phyloP scores from a whole-genome alignment of 495 filamentous ascomycete species.

The Neurospora sp. region DNA sequence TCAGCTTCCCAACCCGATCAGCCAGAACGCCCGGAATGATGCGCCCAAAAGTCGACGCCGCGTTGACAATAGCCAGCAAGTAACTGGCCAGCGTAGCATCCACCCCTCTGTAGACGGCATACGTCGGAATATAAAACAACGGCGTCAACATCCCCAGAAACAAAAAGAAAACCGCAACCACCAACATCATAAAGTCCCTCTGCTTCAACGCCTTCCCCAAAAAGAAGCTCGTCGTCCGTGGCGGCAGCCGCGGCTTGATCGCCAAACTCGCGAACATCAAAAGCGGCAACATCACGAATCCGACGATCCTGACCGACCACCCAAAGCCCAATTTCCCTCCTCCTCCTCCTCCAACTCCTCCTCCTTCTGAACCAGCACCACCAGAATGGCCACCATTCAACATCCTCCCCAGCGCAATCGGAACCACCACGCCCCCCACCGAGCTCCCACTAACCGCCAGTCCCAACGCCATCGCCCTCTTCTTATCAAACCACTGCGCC shows the following conservation, averaged over 20 bases:
- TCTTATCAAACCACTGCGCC: slow-evolving; percentile 44
- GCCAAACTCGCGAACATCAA: slow-evolving; percentile 31
- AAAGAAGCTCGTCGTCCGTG: slow-evolving; percentile 32
- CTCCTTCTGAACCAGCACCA: background rate
- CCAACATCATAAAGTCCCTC: slow-evolving; percentile 24
- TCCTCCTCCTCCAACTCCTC: background rate
- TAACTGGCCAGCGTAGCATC: slow-evolving; percentile 38
- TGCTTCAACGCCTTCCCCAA: slow-evolving; percentile 32
- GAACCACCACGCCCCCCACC: slow-evolving; percentile 46
- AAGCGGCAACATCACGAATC: slow-evolving; percentile 44
- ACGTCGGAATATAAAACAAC: slow-evolving; percentile 46
- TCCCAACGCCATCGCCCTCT: slow-evolving; percentile 44
- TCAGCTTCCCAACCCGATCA: slow-evolving; percentile 44
- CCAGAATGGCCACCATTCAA: slow-evolving; percentile 14
- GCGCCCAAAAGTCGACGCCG: slow-evolving; percentile 44
- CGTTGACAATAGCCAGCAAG: slow-evolving; percentile 44
- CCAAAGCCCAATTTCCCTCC: slow-evolving; percentile 38
- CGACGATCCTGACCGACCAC: slow-evolving; percentile 50
- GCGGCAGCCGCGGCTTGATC: slow-evolving; percentile 36
- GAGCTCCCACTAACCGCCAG: slow-evolving; percentile 46
- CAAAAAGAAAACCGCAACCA: slow-evolving; percentile 31
- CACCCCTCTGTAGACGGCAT: slow-evolving; percentile 40
- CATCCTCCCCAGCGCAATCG: slow-evolving; percentile 33
- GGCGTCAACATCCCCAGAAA: slow-evolving; percentile 46
- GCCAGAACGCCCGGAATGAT: slow-evolving; percentile 45